Conservation (phyloP, 495 filamentous ascomycete genomes). For the Tuber aestivum region DNA sequence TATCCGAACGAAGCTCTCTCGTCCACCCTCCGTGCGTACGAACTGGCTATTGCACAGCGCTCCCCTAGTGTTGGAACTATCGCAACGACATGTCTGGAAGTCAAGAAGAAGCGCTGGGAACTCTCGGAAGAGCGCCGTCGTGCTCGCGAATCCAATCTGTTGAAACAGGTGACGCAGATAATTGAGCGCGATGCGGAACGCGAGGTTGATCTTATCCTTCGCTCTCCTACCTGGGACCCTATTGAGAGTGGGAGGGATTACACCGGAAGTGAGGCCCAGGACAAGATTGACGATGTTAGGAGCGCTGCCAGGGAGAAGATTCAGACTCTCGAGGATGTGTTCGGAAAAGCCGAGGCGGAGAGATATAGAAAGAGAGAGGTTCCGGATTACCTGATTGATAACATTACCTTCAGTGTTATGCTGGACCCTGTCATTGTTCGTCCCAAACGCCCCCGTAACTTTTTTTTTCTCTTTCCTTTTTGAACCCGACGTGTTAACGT, state of each 20-base stretch:
- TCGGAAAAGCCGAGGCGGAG: constrained; percentile 57
- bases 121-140: constrained; percentile 49
- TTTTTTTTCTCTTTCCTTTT: too few species aligned
- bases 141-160: constrained; percentile 43
- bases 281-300: constrained; percentile 50
- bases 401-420: constrained; percentile 88
- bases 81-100: constrained; percentile 62
- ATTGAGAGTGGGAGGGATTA: not conserved
- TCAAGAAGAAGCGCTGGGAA: constrained; percentile 73
- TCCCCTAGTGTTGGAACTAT: constrained; percentile 56
- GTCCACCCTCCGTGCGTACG: constrained; percentile 67
- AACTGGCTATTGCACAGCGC: constrained; percentile 53
- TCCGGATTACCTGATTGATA: constrained; percentile 82
- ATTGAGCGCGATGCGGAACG: constrained; percentile 32
- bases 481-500: not conserved
- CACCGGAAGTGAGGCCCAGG: constrained; percentile 44
- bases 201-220: constrained; percentile 18
- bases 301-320: constrained; percentile 47
- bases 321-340: constrained; percentile 53
- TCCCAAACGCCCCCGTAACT: constrained; percentile 10
- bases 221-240: constrained; percentile 5
- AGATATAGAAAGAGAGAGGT: constrained; percentile 56
- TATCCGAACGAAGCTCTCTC: constrained; percentile 69
- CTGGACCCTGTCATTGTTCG: constrained; percentile 76
- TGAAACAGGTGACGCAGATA: constrained; percentile 50